Evolutionary conservation across 169 alveolate species (phyloP), one percentile per base, ranked within the genome.

Genomic region (Perkinsus marinus): DNA sequence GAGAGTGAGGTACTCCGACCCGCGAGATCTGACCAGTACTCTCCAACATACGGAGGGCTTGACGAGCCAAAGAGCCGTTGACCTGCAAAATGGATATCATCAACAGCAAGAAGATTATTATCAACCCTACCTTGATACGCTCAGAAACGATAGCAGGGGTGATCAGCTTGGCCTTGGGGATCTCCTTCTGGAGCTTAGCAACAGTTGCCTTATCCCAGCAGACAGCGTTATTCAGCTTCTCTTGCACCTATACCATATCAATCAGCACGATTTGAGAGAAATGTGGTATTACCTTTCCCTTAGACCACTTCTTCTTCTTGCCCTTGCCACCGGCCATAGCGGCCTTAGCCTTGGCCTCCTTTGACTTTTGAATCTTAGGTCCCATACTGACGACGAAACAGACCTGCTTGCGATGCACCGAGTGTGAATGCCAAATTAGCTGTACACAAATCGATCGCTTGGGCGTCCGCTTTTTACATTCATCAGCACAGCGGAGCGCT

Each of bases 201-300:
- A 95, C 95, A 57, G 97, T 94, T 37, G 97, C 97, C 96, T 97
- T 96, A 93, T 98, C 99, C 94, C 97, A 96, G 95, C 96, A 95
- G 91, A 98, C 99, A 41, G 99, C 96, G 94, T 97, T 97, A 96
- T 97, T 97, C 89, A 98, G 94, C 98, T 98, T 98, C 93, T 98
- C 99, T 97, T 97, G 79, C 97, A 41, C 95, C 95, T 94, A 96
- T 97, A 30, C 96, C 96, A 93, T 96, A 96, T 39, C 96, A 96
- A 98, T 99, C n/a, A n/a, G 97, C 95, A 41, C 19, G 37, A 57
- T 57, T 57, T 13, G 22, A 2, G 79, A 2, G 22, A 57, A 57
- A 26, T 2, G 5, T 57, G 22, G 79, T 57, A 57, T 57, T 57
- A 57, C 79, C 79, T 57, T 57, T 57, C 79, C 79, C 79, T 57